Conservation (phyloP, 2,329 filamentous ascomycete genomes). For the Arthrinium phaeospermum region DNA sequence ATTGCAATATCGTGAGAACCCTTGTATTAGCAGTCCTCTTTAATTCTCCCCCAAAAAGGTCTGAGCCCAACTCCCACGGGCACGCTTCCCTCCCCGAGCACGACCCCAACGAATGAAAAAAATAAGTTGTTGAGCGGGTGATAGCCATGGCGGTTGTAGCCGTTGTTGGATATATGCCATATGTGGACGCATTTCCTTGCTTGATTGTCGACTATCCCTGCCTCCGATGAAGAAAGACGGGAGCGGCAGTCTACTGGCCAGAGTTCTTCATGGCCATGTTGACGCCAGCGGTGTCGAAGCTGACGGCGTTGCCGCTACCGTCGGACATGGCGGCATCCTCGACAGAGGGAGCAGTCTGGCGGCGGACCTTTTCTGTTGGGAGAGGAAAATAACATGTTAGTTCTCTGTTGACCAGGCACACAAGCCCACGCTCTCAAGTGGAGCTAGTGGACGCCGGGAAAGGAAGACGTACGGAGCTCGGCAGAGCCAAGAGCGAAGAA, state of each 20-base stretch:
- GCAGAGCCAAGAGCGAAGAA: conserved; percentile 54
- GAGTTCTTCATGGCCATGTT: conserved; percentile 45
- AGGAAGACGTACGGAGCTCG: conserved; percentile 36
- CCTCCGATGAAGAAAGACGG: neutral
- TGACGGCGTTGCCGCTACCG: conserved; percentile 49
- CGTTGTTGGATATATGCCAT: neutral
- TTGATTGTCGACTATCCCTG: neutral
- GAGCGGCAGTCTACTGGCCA: conserved; percentile 40
- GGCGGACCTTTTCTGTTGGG: conserved; percentile 41
- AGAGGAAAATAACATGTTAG: conserved; percentile 3
- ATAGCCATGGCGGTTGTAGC: neutral
- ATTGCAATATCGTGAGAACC: conserved; percentile 16
- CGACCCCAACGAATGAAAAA: conserved; percentile 1
- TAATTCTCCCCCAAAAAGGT: neutral
- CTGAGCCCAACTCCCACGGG: neutral
- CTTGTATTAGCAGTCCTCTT: conserved; percentile 3
- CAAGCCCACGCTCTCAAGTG: neutral
- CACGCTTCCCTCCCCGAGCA: neutral
- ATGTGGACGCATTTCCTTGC: neutral
- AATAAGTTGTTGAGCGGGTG: neutral
- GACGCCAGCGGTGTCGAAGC: conserved; percentile 51
- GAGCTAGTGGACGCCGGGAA: neutral
- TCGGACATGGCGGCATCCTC: conserved; percentile 53
- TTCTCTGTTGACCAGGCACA: neutral
- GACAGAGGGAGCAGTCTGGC: conserved; percentile 34